Evolutionary conservation across 129 eudicot species (phyloP), one percentile per base, ranked within the genome.

Genomic region (Flaveria trinervia): DNA sequence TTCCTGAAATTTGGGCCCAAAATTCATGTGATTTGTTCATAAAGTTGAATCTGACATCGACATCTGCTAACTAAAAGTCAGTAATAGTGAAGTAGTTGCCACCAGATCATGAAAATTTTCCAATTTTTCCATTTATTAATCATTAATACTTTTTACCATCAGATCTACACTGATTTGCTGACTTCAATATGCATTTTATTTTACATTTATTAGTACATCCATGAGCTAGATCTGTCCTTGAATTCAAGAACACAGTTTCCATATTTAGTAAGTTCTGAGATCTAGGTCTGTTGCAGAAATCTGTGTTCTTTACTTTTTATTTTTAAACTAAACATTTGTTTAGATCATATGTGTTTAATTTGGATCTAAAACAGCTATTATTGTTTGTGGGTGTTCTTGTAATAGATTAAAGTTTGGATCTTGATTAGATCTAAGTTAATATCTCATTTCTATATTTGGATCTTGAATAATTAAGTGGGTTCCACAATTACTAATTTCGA

Each of bases 21-120:
- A 60, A 56, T 60, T 75, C 91, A 91, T 86, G 93, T 83, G 89
- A 71, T 73, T 49, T 76, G 66, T 61, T 64, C 52, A 80, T 80
- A 86, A 88, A 84, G 77, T 64, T 68, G 71, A 74, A 70, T 52
- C 61, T 64, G 77, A 82, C 81, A 67, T 68, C 52, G 71, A 81
- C 82, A 60, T 71, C 26, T 70, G 46, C 39, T 25, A 67, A 77
- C 68, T 43, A 77, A 77, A 75, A 83, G 75, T 61, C 39, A 69
- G 77, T 12, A 64, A 30, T 67, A 65, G 68, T 75, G 62, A 17
- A 77, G 75, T 84, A 48, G 80, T 75, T 80, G 79, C 77, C 54
- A 77, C 81, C 82, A 84, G 89, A 88, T 88, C 86, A 83, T 68
- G 59, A 44, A 65, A 36, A 17, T 69, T 62, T 78, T 59, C 5